These are phyloP conservation scores for Neurospora sp. DNA, from an alignment of 495 filamentous ascomycete genomes.

Conservation along the genomic window DNA sequence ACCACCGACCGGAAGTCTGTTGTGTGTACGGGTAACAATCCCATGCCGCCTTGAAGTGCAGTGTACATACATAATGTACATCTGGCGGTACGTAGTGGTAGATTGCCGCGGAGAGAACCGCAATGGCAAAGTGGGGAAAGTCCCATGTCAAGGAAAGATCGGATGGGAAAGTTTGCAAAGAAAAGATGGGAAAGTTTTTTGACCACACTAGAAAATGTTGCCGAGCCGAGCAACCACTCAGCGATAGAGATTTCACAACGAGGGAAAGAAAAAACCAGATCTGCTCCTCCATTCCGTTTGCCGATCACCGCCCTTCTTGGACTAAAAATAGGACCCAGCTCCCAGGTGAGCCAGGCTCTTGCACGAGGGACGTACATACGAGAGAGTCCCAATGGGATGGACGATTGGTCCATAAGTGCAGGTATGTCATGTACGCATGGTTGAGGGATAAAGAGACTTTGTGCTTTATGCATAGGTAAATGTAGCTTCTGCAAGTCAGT, in stretches of 20 bases:
- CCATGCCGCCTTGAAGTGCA: not conserved
- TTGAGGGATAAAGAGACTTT: not conserved
- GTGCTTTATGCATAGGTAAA: not conserved
- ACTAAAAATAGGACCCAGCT: not conserved
- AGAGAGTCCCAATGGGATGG: not conserved
- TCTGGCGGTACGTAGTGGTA: not conserved
- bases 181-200: not conserved
- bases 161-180: not conserved
- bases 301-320: not conserved
- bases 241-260: not conserved
- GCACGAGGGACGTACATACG: not conserved
- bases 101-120: not conserved
- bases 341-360: not conserved
- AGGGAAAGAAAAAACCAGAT: not conserved
- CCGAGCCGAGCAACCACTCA: not conserved
- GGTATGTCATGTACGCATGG: not conserved
- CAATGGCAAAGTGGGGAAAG: not conserved
- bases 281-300: not conserved
- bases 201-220: not conserved
- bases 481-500: not conserved
- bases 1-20: not conserved
- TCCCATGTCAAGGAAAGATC: not conserved
- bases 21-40: not conserved
- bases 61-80: not conserved
- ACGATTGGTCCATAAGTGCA: not conserved